phyloP scores from a whole-genome alignment of 2,329 filamentous ascomycete species.

The Bertia moriformis region DNA sequence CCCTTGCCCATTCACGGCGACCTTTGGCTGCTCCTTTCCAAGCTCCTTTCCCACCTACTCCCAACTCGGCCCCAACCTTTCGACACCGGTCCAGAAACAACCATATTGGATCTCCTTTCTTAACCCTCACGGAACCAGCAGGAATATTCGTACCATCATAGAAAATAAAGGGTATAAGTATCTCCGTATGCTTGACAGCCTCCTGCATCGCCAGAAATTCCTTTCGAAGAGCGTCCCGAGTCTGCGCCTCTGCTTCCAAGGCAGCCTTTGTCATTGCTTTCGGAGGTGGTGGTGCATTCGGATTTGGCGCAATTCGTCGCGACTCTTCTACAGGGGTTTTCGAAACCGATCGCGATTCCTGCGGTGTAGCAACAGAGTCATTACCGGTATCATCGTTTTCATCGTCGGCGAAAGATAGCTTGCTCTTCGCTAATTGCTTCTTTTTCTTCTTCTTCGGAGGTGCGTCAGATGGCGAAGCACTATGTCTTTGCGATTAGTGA shows the following conservation, averaged over 20 bases:
- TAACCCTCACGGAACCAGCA: slow-evolving; percentile 69
- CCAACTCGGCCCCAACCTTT: slow-evolving; percentile 74
- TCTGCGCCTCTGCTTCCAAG: slow-evolving; percentile 67
- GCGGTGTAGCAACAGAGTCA: slow-evolving; percentile 17
- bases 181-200: slow-evolving; percentile 74
- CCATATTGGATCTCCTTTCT: slow-evolving; percentile 89
- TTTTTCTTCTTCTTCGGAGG: slow-evolving; percentile 28
- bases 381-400: slow-evolving; percentile 45
- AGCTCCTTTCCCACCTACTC: slow-evolving; percentile 48
- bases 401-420: slow-evolving; percentile 54
- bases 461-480: slow-evolving; percentile 20
- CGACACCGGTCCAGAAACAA: slow-evolving; percentile 81
- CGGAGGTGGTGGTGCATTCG: slow-evolving; percentile 50
- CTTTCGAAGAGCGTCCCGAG: slow-evolving; percentile 59
- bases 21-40: slow-evolving; percentile 31
- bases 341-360: slow-evolving; percentile 18
- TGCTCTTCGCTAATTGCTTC: slow-evolving; percentile 23
- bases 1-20: slow-evolving; percentile 74
- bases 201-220: slow-evolving; percentile 77
- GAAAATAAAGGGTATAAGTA: slow-evolving; percentile 87
- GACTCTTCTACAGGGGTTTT: slow-evolving; percentile 5
- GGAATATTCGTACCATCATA: slow-evolving; percentile 88
- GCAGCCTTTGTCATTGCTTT: slow-evolving; percentile 49
- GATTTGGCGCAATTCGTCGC: slow-evolving; percentile 13
- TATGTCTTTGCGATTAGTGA: slow-evolving; percentile 31